Evolutionary conservation across 2,329 filamentous ascomycete genomes (phyloP).

Genomic region (Phaeomoniella chlamydospora): DNA sequence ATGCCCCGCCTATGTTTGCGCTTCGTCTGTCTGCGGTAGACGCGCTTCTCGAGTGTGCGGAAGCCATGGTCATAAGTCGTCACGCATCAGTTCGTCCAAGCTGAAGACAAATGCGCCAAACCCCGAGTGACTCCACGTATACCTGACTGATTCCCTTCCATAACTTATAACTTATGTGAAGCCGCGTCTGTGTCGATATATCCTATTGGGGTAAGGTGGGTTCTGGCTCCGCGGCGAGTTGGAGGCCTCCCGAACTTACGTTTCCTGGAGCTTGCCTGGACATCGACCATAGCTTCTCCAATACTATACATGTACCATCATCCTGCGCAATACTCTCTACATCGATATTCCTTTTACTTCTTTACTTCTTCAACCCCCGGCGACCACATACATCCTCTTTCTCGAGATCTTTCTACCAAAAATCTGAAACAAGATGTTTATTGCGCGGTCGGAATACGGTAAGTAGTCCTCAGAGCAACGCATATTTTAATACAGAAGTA

Average conservation of each 20-base stretch:
- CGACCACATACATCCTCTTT: too few species aligned
- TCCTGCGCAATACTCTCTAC: too few species aligned
- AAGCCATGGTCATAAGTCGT: slow-evolving; percentile 10
- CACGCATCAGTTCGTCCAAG: too few species aligned
- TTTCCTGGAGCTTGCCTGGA: background rate
- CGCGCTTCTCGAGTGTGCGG: slow-evolving; percentile 11
- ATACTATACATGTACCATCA: background rate
- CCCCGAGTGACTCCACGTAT: too few species aligned
- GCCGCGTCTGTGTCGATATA: background rate
- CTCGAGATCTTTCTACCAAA: background rate
- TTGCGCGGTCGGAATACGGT: slow-evolving; percentile 99
- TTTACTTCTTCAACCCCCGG: too few species aligned
- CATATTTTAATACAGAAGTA: slow-evolving; percentile 10
- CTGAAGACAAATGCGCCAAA: too few species aligned
- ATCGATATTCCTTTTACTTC: background rate
- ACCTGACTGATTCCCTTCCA: too few species aligned
- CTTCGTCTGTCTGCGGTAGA: slow-evolving; percentile 16
- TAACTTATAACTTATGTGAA: too few species aligned
- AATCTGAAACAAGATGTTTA: slow-evolving; percentile 69
- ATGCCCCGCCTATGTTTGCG: slow-evolving; percentile 22
- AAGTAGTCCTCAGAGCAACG: slow-evolving; percentile 27
- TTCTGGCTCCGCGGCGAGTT: background rate
- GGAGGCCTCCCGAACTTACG: too few species aligned
- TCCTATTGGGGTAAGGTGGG: background rate
- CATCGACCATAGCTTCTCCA: background rate